These are phyloP conservation scores for Nannochloris sp. DNA, from an alignment of 139 green algal species.

Conservation along the genomic window DNA sequence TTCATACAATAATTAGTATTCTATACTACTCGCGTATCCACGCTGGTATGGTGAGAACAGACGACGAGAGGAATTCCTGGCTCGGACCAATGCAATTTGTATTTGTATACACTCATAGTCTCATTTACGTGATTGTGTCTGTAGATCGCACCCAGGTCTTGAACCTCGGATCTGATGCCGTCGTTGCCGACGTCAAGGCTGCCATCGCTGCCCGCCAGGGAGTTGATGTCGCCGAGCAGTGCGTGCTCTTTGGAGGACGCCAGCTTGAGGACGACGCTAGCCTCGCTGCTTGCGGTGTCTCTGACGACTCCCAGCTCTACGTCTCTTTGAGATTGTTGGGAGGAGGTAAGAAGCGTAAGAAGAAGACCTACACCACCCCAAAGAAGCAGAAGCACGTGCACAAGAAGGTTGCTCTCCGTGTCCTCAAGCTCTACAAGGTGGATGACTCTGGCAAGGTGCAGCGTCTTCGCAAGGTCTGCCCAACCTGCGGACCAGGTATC, in stretches of 20 bases:
- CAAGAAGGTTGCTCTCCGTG: slow-evolving; percentile 86
- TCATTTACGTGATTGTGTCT: not conserved
- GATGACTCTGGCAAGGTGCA: slow-evolving; percentile 95
- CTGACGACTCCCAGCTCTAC: slow-evolving; percentile 75
- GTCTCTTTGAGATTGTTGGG: slow-evolving; percentile 79
- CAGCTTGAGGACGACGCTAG: slow-evolving; percentile 56
- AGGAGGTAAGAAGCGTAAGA: slow-evolving; percentile 99
- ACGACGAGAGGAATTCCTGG: not conserved
- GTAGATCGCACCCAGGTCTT: slow-evolving; percentile 74
- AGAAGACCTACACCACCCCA: slow-evolving; percentile 99
- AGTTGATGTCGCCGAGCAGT: slow-evolving; percentile 56
- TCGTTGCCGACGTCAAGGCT: slow-evolving; percentile 72
- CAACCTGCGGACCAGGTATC: slow-evolving; percentile 85
- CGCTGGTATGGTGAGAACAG: too few relatives aligned
- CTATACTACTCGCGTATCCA: too few relatives aligned
- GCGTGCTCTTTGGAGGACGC: slow-evolving; percentile 70
- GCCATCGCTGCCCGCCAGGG: slow-evolving; percentile 62
- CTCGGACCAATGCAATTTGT: not conserved
- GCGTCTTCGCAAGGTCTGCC: slow-evolving; percentile 93
- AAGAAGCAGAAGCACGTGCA: slow-evolving; percentile 99
- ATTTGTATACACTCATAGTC: too few relatives aligned
- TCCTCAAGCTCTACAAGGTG: slow-evolving; percentile 83
- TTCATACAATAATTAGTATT: too few relatives aligned
- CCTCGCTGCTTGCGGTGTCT: slow-evolving; percentile 62
- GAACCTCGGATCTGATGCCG: slow-evolving; percentile 48